These are phyloP conservation scores for Aspergillus puulaauensis DNA, from an alignment of 2,329 filamentous ascomycete genomes.

Conservation along the genomic window DNA sequence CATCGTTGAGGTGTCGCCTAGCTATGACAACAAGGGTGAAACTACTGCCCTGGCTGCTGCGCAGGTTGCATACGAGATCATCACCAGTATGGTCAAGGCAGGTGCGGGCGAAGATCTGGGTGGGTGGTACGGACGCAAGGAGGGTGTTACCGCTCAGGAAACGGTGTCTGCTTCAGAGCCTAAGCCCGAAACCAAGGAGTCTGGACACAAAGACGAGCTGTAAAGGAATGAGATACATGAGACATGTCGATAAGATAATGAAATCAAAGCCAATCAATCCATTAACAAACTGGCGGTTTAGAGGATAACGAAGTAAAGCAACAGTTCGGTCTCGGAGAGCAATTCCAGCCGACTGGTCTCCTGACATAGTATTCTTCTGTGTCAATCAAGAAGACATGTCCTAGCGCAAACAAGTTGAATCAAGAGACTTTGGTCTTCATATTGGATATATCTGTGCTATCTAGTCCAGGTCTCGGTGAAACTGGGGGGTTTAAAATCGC, in stretches of 20 bases:
- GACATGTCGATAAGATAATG: conserved; percentile 16
- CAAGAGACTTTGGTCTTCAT: conserved; percentile 18
- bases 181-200: conserved; percentile 10
- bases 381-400: neutral
- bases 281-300: neutral
- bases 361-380: too few relatives aligned
- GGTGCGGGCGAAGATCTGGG: conserved; percentile 40
- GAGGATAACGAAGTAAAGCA: neutral
- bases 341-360: neutral
- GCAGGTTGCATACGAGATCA: conserved; percentile 81
- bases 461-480: conserved; percentile 18
- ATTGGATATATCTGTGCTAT: conserved; percentile 24
- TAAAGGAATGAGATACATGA: conserved; percentile 20
- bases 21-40: conserved; percentile 78
- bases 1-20: conserved; percentile 83
- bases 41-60: conserved; percentile 79
- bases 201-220: conserved; percentile 28
- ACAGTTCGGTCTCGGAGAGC: neutral
- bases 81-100: conserved; percentile 60
- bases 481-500: conserved; percentile 10
- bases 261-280: conserved; percentile 4
- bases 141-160: conserved; percentile 11
- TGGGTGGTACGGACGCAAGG: conserved; percentile 41
- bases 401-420: neutral
- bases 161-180: neutral